Evolutionary conservation across 108 stramenopile species (phyloP).

Genomic region (Cyclotella distinguenda): DNA sequence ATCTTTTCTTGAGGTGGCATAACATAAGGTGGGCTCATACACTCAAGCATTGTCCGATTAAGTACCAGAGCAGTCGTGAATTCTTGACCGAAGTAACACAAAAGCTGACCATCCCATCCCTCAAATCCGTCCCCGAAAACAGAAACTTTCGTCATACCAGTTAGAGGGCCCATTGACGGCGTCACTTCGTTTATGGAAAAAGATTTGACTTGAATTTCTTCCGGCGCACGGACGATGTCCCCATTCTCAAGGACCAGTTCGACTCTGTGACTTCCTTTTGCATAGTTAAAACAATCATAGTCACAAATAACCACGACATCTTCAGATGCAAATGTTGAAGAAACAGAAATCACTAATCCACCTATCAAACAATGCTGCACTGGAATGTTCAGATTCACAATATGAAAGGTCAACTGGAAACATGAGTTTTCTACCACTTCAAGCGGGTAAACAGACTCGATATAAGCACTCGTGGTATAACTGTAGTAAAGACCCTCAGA

Average conservation of each 20-base stretch:
- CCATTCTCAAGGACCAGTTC: neutral
- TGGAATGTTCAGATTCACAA: neutral
- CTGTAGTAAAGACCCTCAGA: neutral
- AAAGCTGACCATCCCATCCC: neutral
- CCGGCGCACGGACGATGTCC: neutral
- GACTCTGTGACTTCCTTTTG: neutral
- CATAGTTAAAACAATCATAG: neutral
- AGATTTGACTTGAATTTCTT: neutral
- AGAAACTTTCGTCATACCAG: neutral
- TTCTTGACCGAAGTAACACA: neutral
- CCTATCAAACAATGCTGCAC: neutral
- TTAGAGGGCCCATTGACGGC: neutral
- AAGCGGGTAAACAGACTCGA: neutral
- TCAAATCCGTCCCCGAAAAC: conserved; percentile 1
- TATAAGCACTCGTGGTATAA: neutral
- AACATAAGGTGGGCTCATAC: neutral
- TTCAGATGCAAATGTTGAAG: neutral
- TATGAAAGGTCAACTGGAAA: conserved; percentile 1
- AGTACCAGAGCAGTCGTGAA: neutral
- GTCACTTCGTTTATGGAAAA: neutral
- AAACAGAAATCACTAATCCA: neutral
- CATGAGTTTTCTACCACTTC: conserved; percentile 1
- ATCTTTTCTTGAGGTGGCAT: neutral
- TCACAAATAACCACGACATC: conserved; percentile 1
- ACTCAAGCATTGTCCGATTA: neutral